Evolutionary conservation across 768 basidiomycete species (phyloP).

Genomic region (Tulasnella sp.): DNA sequence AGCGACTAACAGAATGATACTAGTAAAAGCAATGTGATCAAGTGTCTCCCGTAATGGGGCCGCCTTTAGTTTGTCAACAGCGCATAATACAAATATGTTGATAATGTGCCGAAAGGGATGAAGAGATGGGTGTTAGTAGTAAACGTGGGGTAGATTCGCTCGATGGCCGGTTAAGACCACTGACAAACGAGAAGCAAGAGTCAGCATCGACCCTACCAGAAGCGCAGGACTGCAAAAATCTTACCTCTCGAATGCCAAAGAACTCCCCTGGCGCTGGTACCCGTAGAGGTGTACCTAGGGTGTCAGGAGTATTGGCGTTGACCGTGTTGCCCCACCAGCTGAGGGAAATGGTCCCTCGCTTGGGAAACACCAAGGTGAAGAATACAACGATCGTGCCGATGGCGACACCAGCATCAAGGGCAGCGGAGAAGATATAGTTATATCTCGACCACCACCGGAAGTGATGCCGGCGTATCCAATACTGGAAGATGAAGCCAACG

Average conservation of each 20-base stretch:
- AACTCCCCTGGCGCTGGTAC: background rate
- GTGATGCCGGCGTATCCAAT: conserved; percentile 15
- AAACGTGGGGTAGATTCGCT: background rate
- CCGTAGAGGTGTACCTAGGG: conserved; percentile 11
- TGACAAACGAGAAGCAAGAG: background rate
- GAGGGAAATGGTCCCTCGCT: background rate
- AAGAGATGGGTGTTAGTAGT: background rate
- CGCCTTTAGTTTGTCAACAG: background rate
- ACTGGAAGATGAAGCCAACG: conserved; percentile 18
- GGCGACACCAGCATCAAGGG: conserved; percentile 23
- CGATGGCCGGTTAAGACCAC: background rate
- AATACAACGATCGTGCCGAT: conserved; percentile 24
- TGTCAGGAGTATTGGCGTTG: conserved; percentile 9
- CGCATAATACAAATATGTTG: background rate
- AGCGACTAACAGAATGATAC: background rate
- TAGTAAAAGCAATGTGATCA: background rate
- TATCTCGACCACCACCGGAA: conserved; percentile 24
- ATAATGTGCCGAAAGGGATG: background rate
- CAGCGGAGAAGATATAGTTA: conserved; percentile 24
- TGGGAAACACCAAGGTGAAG: conserved; percentile 16
- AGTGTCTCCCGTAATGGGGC: background rate
- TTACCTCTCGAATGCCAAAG: conserved; percentile 9
- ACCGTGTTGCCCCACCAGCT: conserved; percentile 16
- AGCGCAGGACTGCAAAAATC: background rate
- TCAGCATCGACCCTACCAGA: background rate